Evolutionary conservation across 164 flowering plant species (phyloP), one percentile per base, ranked within the genome.

Genomic region (Aristolochia californica): DNA sequence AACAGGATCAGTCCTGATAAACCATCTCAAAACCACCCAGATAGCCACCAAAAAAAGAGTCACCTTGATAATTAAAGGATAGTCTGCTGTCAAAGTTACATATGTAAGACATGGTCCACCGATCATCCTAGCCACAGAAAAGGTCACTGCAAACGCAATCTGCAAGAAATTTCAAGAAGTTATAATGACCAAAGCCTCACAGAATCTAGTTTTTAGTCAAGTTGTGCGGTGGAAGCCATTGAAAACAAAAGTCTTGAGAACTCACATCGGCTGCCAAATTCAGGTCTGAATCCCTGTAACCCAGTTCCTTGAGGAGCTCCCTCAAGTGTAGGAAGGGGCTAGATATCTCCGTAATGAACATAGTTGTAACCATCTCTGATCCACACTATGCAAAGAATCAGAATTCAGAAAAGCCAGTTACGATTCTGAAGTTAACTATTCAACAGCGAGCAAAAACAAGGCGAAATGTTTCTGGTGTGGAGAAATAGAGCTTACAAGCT

Each of bases 301-400:
- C 91, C 51, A 85, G 75, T 79, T 93, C 98, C 62, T 88, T 91
- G 26, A 91, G 91, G 70, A 87, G 70, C 80, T 88, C 97, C 63
- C 98, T 82, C 66, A 73, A 30, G 69, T 91, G 98, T 25, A 88
- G 80, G 67, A 91, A 82, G 48, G 98, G 98, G 66, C 91, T 87
- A 18, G 98, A 91, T 8, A 88, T 67, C 77, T 91, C 98, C 61
- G 98, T 81, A 38, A 88, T 55, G 75, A 79, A 87, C 57, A 84
- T 23, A 22, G 95, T 75, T 9, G 90, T 89, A 30, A 85, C 88
- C 95, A 82, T 71, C 74, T 84, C 96, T 57, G n/a, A n/a, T n/a
- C n/a, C n/a, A n/a, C n/a, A n/a, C n/a, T n/a, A n/a, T 1, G 53
- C 1, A 52, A 18, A 12, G 10, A 48, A 43, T 49, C 16, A 27